These are phyloP conservation scores for Entomortierella chlamydospora DNA, from an alignment of 192 early-diverging fungal species.

Conservation along the genomic window DNA sequence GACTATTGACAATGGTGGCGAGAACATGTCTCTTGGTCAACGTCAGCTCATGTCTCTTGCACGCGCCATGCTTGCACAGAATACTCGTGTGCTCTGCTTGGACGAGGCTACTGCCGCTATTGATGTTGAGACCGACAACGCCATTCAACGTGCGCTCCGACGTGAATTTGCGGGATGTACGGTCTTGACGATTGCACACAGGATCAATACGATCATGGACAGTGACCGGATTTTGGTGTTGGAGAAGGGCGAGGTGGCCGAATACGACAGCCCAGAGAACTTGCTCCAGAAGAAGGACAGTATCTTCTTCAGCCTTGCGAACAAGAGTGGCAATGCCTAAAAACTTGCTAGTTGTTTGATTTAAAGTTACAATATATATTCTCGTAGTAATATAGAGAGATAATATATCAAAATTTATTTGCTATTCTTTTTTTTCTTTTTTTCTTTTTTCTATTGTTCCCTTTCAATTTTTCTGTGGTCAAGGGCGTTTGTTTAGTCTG, in stretches of 20 bases:
- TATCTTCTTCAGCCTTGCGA: conserved; percentile 11
- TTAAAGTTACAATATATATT: no score
- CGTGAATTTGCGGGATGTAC: conserved; percentile 23
- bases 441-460: no score
- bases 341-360: no score
- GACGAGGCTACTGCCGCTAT: conserved; percentile 79
- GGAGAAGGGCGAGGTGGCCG: conserved; percentile 72
- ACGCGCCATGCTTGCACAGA: conserved; percentile 63
- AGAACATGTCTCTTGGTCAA: conserved; percentile 61
- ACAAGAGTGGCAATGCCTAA: conserved; percentile 6
- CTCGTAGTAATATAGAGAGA: no score
- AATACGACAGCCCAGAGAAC: conserved; percentile 72
- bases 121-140: conserved; percentile 65
- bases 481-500: no score
- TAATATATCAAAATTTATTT: no score
- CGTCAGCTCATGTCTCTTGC: conserved; percentile 75
- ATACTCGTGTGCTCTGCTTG: conserved; percentile 65
- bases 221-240: conserved; percentile 80
- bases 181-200: conserved; percentile 77
- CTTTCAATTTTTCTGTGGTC: no score
- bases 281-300: conserved; percentile 49
- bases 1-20: conserved; percentile 6
- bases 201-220: conserved; percentile 74
- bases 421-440: no score
- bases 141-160: conserved; percentile 58